Base-by-base conservation (phyloP, 2,329 filamentous ascomycete species). In the Chalaropsis thielavioides region DNA sequence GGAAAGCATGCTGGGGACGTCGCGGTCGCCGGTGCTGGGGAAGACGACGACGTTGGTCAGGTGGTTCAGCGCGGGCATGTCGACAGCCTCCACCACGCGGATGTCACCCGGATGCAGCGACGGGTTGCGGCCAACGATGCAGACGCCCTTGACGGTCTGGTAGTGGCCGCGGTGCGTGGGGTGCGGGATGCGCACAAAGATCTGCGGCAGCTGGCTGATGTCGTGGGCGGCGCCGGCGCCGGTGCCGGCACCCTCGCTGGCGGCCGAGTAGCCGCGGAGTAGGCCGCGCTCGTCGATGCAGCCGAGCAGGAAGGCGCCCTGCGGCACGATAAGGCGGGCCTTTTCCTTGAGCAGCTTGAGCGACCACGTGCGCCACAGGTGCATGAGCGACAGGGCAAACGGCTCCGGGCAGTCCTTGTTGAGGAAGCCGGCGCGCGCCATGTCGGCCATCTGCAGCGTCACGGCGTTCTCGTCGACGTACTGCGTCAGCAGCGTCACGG, bases 41-140 rank as follows among this genome's bases (percentile, higher is more conserved):
- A 99, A 87, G 0, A 97, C 91, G 0, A 97, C 86, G 0, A 95
- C 89, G 71, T 97, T 86, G 65, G 83, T 86, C 3, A 96, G 79
- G 70, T 96, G 89, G 58, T 80, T 82, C 2, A 99, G 77, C n/a
- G 77, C 77, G 0, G 85, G 82, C 1, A 85, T 80, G 69, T 97
- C 82, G 2, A 97, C 86, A 2, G 94, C 94, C 68, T 84, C 81
- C 1, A 97, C 92, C 0, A 96, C 83, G 24, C 94, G 86, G 58
- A 97, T 83, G 71, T 99, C 94, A 3, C 94, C 94, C 0, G 92
- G 89, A 70, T 99, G 92, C 6, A 99, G 80, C 0, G 92, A 96
- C 0, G 94, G 94, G 70, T 99, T 99, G 31, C 94, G 86, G 0
- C 91, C 92, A 0, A 99, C 79, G 6, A 95, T 78, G 70, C 94